phyloP scores from a whole-genome alignment of 2,329 filamentous ascomycete genomes.

The Microascus cirrosus region DNA sequence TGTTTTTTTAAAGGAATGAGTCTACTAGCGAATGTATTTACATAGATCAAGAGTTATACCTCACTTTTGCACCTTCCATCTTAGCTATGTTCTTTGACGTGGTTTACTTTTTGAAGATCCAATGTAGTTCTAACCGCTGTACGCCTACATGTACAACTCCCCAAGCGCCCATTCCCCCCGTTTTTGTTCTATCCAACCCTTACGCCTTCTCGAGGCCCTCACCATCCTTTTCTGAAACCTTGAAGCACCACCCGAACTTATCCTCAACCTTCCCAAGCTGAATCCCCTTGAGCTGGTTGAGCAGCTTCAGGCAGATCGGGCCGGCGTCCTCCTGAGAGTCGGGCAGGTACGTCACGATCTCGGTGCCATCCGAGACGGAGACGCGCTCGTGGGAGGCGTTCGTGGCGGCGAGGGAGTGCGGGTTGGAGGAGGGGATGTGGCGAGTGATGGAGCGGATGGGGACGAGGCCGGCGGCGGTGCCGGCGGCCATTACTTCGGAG shows the following conservation, averaged over 20 bases:
- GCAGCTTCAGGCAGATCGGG: slow-evolving; percentile 58
- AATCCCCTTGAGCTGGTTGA: slow-evolving; percentile 71
- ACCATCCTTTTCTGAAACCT: slow-evolving; percentile 33
- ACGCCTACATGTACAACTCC: not conserved
- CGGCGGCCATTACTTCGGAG: slow-evolving; percentile 76
- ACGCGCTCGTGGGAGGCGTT: slow-evolving; percentile 24
- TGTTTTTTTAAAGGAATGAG: not conserved
- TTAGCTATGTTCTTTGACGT: not conserved
- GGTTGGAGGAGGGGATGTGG: slow-evolving; percentile 25
- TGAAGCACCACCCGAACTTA: slow-evolving; percentile 58
- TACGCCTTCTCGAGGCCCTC: slow-evolving; percentile 14
- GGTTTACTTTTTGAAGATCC: not conserved
- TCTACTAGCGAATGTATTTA: not conserved
- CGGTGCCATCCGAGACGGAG: slow-evolving; percentile 21
- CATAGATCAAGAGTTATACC: not conserved
- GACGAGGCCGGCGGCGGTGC: slow-evolving; percentile 82
- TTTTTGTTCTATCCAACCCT: not conserved
- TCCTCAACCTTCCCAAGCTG: slow-evolving; percentile 75
- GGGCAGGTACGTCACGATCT: slow-evolving; percentile 45
- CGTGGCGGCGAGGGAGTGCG: slow-evolving; percentile 25
- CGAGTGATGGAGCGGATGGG: slow-evolving; percentile 87
- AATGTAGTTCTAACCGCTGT: not conserved
- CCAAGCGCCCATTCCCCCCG: not conserved
- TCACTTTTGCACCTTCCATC: not conserved
- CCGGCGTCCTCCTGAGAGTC: slow-evolving; percentile 57